These are phyloP conservation scores for Trypanosoma avium DNA, from an alignment of 208 protist species.

Conservation along the genomic window DNA sequence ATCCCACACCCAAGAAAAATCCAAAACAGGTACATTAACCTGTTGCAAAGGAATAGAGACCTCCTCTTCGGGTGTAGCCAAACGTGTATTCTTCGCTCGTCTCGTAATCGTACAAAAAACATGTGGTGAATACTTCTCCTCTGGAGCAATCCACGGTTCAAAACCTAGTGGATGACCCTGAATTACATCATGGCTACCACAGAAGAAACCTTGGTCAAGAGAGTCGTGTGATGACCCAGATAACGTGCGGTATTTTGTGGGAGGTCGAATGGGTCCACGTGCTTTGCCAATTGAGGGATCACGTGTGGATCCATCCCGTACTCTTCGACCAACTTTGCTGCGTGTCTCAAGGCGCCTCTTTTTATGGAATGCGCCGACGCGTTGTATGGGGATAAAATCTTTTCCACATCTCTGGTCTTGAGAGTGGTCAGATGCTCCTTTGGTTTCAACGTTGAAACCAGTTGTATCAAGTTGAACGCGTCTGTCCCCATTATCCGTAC, in stretches of 20 bases:
- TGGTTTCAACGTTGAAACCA: neutral
- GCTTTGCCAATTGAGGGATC: neutral
- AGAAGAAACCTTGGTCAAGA: neutral
- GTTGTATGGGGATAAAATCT: neutral
- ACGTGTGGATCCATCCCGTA: neutral
- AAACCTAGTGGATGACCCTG: neutral
- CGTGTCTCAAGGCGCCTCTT: neutral
- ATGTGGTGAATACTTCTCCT: neutral
- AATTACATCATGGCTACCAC: neutral
- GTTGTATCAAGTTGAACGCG: neutral
- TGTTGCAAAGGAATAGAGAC: conserved; percentile 1
- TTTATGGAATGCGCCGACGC: neutral
- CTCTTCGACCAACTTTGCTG: neutral
- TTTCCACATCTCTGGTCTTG: neutral
- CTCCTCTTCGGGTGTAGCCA: neutral
- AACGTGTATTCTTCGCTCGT: neutral
- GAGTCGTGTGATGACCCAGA: neutral
- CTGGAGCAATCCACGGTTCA: conserved; percentile 1
- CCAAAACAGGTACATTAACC: neutral
- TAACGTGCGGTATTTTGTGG: neutral
- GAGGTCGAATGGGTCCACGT: neutral
- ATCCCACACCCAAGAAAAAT: neutral
- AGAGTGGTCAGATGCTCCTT: neutral
- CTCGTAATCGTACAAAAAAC: neutral
- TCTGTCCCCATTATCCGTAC: neutral